Percentiles rank a stretch among this genome's conserved stretches.
Conservation (phyloP, 2,329 filamentous ascomycete species). For the Fusarium veterinarium region DNA sequence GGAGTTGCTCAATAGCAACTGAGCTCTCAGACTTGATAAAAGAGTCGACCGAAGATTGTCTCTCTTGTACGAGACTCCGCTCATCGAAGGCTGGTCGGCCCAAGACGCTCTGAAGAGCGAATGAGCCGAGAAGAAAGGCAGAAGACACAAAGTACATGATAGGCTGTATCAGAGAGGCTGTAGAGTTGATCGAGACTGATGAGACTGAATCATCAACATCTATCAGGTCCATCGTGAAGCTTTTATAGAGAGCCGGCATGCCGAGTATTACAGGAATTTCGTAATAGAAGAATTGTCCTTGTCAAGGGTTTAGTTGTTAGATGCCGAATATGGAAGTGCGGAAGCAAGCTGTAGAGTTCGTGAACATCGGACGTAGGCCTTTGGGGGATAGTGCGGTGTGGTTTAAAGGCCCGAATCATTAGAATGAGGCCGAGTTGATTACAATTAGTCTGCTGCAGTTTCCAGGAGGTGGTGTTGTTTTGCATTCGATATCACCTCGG, state of each 20-base stretch:
- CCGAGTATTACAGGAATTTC: neutral
- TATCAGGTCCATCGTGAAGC: conserved; percentile 42
- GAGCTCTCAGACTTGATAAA: conserved; percentile 65
- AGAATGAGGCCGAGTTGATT: conserved; percentile 33
- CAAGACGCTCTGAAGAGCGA: conserved; percentile 63
- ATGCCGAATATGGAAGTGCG: conserved; percentile 37
- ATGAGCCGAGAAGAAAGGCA: conserved; percentile 62
- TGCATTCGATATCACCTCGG: conserved; percentile 9
- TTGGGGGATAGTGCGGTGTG: conserved; percentile 40
- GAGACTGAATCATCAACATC: conserved; percentile 40
- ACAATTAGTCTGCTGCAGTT: conserved; percentile 9
- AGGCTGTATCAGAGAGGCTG: conserved; percentile 48
- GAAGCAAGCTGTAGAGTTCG: conserved; percentile 23
- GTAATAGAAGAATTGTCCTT: neutral
- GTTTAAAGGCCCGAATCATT: conserved; percentile 44
- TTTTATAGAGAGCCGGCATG: conserved; percentile 36
- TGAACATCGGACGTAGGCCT: conserved; percentile 27
- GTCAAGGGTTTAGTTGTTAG: conserved; percentile 12
- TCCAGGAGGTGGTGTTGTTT: conserved; percentile 14
- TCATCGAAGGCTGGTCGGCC: conserved; percentile 54
- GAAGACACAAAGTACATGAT: conserved; percentile 65
- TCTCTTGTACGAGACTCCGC: conserved; percentile 46
- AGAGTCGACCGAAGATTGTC: conserved; percentile 62
- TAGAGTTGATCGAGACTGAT: conserved; percentile 46
- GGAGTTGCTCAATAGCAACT: conserved; percentile 62